Conservation (phyloP, 2,329 filamentous ascomycete species). For the Alternaria panax region DNA sequence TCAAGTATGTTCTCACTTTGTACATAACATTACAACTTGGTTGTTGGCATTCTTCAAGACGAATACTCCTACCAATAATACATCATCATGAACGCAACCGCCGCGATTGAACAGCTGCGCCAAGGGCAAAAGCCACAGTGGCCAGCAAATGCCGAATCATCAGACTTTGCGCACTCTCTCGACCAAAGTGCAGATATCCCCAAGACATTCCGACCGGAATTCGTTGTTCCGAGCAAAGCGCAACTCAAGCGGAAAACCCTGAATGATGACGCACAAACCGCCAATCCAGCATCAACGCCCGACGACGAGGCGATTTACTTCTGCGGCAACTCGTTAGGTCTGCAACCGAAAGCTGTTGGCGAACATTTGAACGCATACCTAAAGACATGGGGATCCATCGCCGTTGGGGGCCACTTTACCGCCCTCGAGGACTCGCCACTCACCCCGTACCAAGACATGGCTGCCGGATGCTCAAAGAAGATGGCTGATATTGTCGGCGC, state of each 20-base stretch:
- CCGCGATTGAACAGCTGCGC: slow-evolving; percentile 37
- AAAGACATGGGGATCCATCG: slow-evolving; percentile 82
- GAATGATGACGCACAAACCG: slow-evolving; percentile 43
- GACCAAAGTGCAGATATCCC: slow-evolving; percentile 46
- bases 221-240: slow-evolving; percentile 75
- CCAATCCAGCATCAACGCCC: slow-evolving; percentile 38
- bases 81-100: slow-evolving; percentile 32
- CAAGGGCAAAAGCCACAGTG: slow-evolving; percentile 40
- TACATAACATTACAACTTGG: not conserved
- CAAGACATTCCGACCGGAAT: slow-evolving; percentile 65
- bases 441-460: slow-evolving; percentile 77
- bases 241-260: slow-evolving; percentile 70
- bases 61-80: not conserved
- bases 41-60: not conserved
- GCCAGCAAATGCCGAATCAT: slow-evolving; percentile 31
- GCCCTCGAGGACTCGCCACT: slow-evolving; percentile 73
- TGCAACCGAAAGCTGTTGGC: slow-evolving; percentile 75
- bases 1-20: not conserved
- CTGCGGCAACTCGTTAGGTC: slow-evolving; percentile 86
- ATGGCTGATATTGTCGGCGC: slow-evolving; percentile 80
- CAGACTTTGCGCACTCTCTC: slow-evolving; percentile 37
- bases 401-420: slow-evolving; percentile 82
- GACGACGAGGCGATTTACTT: slow-evolving; percentile 72
- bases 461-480: slow-evolving; percentile 72
- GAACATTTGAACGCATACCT: slow-evolving; percentile 75